Evolutionary conservation across 495 filamentous ascomycete species (phyloP).

Genomic region (Daldinia decipiens): DNA sequence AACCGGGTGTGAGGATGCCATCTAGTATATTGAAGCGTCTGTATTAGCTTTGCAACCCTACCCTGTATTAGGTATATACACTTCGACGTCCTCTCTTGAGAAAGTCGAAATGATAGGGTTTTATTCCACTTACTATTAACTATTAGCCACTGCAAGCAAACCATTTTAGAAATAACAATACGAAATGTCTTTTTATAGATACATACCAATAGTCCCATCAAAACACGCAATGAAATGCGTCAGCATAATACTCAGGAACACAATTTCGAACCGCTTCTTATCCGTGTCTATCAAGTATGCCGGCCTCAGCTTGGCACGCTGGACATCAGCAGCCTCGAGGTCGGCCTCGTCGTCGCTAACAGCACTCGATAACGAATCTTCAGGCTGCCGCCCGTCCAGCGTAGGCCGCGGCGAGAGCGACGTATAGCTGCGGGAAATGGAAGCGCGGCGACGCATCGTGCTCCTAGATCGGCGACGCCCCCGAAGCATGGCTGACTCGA

Average conservation of each 20-base stretch:
- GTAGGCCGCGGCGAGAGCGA: slow-evolving; percentile 24
- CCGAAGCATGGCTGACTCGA: slow-evolving; percentile 54
- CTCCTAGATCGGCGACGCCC: slow-evolving; percentile 40
- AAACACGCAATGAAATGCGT: slow-evolving; percentile 63
- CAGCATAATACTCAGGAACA: slow-evolving; percentile 52
- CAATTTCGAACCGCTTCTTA: slow-evolving; percentile 50
- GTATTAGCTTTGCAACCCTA: background rate
- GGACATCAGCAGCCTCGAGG: slow-evolving; percentile 15
- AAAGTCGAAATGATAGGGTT: background rate
- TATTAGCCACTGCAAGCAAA: background rate
- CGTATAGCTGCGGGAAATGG: slow-evolving; percentile 19
- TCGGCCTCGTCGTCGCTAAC: slow-evolving; percentile 13
- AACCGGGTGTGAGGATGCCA: slow-evolving; percentile 83
- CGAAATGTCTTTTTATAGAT: background rate
- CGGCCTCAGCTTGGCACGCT: slow-evolving; percentile 13
- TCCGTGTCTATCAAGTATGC: slow-evolving; percentile 52
- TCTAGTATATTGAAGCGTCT: slow-evolving; percentile 42
- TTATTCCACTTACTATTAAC: background rate
- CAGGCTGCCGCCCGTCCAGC: background rate
- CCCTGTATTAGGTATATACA: background rate
- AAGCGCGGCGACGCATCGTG: slow-evolving; percentile 8
- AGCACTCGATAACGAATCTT: background rate
- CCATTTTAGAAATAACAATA: background rate
- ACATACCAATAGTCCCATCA: slow-evolving; percentile 69
- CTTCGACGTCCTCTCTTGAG: background rate